Conservation (phyloP, 306 rosid species). For the Vigna trinervia region DNA sequence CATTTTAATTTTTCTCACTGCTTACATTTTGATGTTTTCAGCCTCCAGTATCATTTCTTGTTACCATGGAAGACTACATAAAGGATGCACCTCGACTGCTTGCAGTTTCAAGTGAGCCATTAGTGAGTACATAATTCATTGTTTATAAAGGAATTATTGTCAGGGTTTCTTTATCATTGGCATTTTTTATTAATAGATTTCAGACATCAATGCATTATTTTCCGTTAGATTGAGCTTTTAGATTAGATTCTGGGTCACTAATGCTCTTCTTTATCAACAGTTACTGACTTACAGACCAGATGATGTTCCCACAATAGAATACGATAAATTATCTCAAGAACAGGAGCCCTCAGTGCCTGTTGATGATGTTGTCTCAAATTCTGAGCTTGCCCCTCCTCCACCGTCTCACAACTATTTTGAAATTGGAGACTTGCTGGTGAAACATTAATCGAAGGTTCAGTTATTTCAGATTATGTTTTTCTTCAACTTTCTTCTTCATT, state of each 20-base stretch:
- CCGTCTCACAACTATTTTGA: constrained; percentile 49
- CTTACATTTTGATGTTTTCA: constrained; percentile 44
- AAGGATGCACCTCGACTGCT: constrained; percentile 82
- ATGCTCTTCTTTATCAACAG: constrained; percentile 56
- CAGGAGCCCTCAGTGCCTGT: constrained; percentile 53
- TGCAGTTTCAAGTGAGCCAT: constrained; percentile 69
- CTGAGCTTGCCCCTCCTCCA: constrained; percentile 52
- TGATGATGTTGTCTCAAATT: constrained; percentile 54
- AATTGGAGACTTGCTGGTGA: constrained; percentile 80
- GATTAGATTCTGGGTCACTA: background rate
- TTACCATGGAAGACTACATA: constrained; percentile 84
- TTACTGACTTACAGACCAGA: constrained; percentile 79
- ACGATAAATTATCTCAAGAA: constrained; percentile 60
- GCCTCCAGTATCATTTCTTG: constrained; percentile 89
- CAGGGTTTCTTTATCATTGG: background rate
- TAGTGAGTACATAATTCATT: constrained; percentile 58
- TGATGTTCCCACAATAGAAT: constrained; percentile 57
- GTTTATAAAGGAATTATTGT: constrained; percentile 4
- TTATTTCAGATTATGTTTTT: constrained; percentile 24
- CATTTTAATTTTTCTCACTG: constrained; percentile 7
- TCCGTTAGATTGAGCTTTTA: constrained; percentile 10
- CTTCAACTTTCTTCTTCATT: constrained; percentile 15
- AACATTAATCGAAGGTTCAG: constrained; percentile 16
- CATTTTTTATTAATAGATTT: constrained; percentile 1
- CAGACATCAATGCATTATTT: background rate